Evolutionary conservation across 768 basidiomycete genomes (phyloP).

Genomic region (Hydnomerulius pinastri): DNA sequence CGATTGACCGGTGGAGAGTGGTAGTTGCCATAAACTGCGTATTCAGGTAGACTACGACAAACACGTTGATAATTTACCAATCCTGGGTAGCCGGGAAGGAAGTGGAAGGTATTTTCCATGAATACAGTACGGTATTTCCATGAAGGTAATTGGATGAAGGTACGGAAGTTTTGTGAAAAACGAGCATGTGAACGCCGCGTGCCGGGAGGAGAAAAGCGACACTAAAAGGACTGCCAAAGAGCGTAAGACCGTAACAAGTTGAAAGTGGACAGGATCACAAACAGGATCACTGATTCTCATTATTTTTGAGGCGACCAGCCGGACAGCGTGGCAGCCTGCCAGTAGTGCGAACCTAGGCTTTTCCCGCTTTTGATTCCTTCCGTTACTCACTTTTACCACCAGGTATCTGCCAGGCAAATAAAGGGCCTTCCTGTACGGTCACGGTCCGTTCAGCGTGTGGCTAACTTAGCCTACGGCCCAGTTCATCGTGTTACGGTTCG

Average conservation of each 20-base stretch:
- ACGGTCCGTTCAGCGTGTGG: slow-evolving; percentile 1
- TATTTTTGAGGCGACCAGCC: slow-evolving; percentile 18
- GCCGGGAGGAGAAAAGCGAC: not conserved
- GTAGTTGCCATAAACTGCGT: not conserved
- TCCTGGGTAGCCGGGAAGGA: not conserved
- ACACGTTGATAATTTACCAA: not conserved
- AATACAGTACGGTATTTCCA: not conserved
- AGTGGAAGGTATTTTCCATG: not conserved
- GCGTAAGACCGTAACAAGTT: slow-evolving; percentile 15
- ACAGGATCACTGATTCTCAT: slow-evolving; percentile 16
- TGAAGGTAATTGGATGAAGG: not conserved
- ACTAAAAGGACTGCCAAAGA: slow-evolving; percentile 22
- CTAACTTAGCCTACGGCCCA: slow-evolving; percentile 1
- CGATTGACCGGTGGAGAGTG: slow-evolving; percentile 1
- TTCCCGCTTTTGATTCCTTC: slow-evolving; percentile 26
- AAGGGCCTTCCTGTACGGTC: slow-evolving; percentile 15
- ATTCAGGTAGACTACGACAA: not conserved
- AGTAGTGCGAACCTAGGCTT: slow-evolving; percentile 13
- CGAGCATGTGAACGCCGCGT: slow-evolving; percentile 11
- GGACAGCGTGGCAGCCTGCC: slow-evolving; percentile 37
- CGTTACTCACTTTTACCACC: slow-evolving; percentile 22
- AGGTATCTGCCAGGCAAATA: slow-evolving; percentile 33
- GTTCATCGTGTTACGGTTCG: slow-evolving; percentile 1
- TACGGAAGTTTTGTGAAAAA: not conserved
- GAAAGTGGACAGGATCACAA: slow-evolving; percentile 6